Evolutionary conservation across 1,284 basidiomycete species (phyloP).

Genomic region (Pseudozyma pruni): DNA sequence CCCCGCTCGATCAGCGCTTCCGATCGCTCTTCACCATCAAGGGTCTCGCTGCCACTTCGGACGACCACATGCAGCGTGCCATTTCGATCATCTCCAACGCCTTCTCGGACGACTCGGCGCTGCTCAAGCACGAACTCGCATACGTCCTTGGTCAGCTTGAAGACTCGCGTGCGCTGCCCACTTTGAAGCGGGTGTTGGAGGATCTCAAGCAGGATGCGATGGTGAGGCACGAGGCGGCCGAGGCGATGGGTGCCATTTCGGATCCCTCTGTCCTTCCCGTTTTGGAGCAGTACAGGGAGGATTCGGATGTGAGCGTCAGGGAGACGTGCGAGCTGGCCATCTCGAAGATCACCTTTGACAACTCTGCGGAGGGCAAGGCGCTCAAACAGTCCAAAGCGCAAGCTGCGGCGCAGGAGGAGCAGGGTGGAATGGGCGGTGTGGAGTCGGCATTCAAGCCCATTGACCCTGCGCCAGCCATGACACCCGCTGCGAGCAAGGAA

Average conservation of each 20-base stretch:
- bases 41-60: conserved; percentile 72
- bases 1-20: conserved; percentile 88
- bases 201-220: conserved; percentile 85
- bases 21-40: conserved; percentile 93
- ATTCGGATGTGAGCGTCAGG: conserved; percentile 82
- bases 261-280: conserved; percentile 76
- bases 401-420: conserved; percentile 22
- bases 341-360: conserved; percentile 92
- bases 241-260: conserved; percentile 96
- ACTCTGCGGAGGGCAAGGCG: conserved; percentile 68
- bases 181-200: conserved; percentile 80
- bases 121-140: conserved; percentile 96
- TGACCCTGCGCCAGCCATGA: conserved; percentile 85
- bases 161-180: conserved; percentile 78
- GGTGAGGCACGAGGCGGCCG: conserved; percentile 98
- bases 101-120: conserved; percentile 84
- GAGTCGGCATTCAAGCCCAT: conserved; percentile 78
- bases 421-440: conserved; percentile 25
- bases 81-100: conserved; percentile 87
- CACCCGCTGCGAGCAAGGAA: conserved; percentile 53
- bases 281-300: conserved; percentile 78
- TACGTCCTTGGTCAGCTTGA: conserved; percentile 96
- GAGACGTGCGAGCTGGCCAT: conserved; percentile 99
- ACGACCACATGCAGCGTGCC: conserved; percentile 69
- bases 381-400: conserved; percentile 52